Evolutionary conservation across 2,329 filamentous ascomycete species (phyloP).

Genomic region (Mollisia scopiformis): DNA sequence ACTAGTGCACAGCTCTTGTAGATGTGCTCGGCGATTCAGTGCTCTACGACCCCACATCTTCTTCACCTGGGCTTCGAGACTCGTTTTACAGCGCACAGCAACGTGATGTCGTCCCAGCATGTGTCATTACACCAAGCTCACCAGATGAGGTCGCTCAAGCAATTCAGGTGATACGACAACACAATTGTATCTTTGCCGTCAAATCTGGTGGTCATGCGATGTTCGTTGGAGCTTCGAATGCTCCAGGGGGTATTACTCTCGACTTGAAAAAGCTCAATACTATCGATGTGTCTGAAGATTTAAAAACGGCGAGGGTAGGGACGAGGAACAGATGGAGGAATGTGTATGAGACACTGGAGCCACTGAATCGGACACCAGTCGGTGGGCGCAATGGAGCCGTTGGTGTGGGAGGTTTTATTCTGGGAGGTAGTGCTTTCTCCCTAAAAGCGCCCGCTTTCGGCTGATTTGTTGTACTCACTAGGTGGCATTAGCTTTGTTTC

Average conservation of each 20-base stretch:
- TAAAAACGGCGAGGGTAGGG: constrained; percentile 36
- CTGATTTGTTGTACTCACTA: background rate
- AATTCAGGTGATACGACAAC: constrained; percentile 8
- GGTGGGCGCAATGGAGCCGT: constrained; percentile 38
- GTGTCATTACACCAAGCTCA: constrained; percentile 19
- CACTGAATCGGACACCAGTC: constrained; percentile 35
- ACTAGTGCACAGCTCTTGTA: constrained; percentile 10
- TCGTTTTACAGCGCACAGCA: constrained; percentile 35
- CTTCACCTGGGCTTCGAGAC: background rate
- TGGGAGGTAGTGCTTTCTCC: constrained; percentile 15
- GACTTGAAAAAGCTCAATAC: constrained; percentile 41
- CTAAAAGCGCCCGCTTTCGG: background rate
- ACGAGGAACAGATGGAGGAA: constrained; percentile 41
- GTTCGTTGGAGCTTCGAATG: constrained; percentile 50
- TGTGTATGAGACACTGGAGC: constrained; percentile 41
- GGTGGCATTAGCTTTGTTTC: constrained; percentile 16
- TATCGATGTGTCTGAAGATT: constrained; percentile 31
- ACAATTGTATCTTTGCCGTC: constrained; percentile 24
- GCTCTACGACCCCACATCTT: constrained; percentile 3
- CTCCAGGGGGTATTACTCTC: constrained; percentile 50
- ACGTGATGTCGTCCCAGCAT: constrained; percentile 20
- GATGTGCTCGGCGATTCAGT: background rate
- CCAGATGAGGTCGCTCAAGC: constrained; percentile 14
- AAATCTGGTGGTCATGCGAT: constrained; percentile 24
- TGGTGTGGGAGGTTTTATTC: constrained; percentile 16